Percentiles rank a stretch among this genome's conserved stretches.
Conservation (phyloP, 805 yeast genomes). For the Cyberlindnera mississippiensis region DNA sequence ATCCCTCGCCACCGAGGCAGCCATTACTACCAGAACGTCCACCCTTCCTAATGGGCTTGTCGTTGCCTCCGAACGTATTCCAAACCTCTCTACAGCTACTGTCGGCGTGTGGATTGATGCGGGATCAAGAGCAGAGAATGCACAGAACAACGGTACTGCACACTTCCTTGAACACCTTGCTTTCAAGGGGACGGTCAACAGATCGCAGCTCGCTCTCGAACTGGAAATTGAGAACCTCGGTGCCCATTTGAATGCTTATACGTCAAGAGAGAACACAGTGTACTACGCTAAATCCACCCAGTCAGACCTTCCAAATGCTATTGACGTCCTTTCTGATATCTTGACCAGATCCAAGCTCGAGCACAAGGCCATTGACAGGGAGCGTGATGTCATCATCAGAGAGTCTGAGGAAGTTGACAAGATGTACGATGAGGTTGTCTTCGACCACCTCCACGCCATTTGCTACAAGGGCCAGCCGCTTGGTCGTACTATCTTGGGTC, state of each 20-base stretch:
- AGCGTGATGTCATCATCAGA: slow-evolving; percentile 92
- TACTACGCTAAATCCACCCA: slow-evolving; percentile 88
- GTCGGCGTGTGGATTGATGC: slow-evolving; percentile 99
- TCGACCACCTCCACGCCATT: slow-evolving; percentile 92
- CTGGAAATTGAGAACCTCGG: slow-evolving; percentile 95
- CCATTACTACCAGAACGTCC: slow-evolving; percentile 59
- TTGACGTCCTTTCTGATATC: slow-evolving; percentile 86
- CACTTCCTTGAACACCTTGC: slow-evolving; percentile 96
- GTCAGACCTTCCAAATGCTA: slow-evolving; percentile 76
- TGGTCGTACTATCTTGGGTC: slow-evolving; percentile 96
- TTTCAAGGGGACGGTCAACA: slow-evolving; percentile 83
- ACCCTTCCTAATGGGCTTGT: slow-evolving; percentile 87
- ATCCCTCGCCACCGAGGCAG: slow-evolving; percentile 7
- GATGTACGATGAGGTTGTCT: slow-evolving; percentile 97
- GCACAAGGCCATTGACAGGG: slow-evolving; percentile 84
- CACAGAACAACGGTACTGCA: slow-evolving; percentile 87
- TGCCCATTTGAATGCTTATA: slow-evolving; percentile 96
- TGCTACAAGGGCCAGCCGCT: slow-evolving; percentile 88
- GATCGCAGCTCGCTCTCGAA: slow-evolving; percentile 82
- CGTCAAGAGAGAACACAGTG: slow-evolving; percentile 96
- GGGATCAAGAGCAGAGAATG: slow-evolving; percentile 93
- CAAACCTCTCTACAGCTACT: slow-evolving; percentile 89
- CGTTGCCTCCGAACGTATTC: slow-evolving; percentile 86
- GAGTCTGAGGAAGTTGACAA: slow-evolving; percentile 98
- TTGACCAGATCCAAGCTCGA: slow-evolving; percentile 83